Conservation (phyloP, 441 rosid species). For the Syzygium malaccense region DNA sequence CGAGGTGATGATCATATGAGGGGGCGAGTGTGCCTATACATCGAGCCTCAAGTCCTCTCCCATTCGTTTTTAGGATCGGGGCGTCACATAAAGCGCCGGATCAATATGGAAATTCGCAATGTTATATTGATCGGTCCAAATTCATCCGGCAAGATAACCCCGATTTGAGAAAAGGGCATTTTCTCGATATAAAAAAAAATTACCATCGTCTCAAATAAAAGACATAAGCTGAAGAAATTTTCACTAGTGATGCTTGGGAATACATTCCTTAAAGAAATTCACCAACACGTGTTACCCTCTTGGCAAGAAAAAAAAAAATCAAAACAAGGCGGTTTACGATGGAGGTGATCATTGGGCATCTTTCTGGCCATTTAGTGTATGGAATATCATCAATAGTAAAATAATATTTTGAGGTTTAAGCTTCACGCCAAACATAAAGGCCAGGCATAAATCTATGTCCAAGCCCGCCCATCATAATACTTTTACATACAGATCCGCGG, state of each 20-base stretch:
- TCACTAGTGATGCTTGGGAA: background rate
- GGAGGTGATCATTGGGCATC: background rate
- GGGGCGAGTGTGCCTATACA: accelerated
- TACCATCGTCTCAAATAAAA: background rate
- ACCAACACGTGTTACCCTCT: background rate
- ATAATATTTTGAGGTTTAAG: no score
- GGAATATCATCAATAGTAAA: no score
- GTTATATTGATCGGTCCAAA: background rate
- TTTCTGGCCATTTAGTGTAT: no score
- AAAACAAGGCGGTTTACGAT: background rate
- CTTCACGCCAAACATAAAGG: background rate
- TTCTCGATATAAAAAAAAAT: accelerated
- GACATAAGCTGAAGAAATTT: background rate
- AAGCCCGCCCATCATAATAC: background rate
- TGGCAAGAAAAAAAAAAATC: background rate
- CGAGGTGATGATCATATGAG: accelerated
- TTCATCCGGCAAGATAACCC: background rate
- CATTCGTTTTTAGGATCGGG: background rate
- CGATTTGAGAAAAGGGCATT: background rate
- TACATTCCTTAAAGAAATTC: background rate
- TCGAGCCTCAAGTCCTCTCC: accelerated
- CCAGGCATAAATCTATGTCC: background rate
- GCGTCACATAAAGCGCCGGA: accelerated
- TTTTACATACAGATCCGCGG: background rate
- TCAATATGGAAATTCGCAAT: accelerated